Base-by-base conservation (phyloP, 257 asterid genomes). In the Solanum pinnatisectum region DNA sequence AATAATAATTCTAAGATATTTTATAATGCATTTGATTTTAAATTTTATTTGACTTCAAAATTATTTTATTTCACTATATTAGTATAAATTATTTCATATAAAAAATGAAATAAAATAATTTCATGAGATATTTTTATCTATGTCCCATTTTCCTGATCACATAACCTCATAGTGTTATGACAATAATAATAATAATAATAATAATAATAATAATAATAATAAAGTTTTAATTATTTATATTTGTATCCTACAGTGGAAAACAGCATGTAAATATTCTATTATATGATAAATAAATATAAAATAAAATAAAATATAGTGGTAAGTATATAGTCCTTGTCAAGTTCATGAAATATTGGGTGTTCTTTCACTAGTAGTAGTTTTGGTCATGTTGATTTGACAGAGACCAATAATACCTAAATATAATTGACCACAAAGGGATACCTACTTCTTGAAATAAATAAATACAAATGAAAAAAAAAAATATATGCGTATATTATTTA, bases 311-410 rank as follows among this genome's bases (percentile, higher is more conserved):
- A 52, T 35, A 32, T 73, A 27, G 27, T 9, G 27, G 6, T 25
- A 87, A 74, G 71, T 49, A 39, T 6, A 81, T 74, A 68, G 78
- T 74, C 68, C 56, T 73, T 65, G 36, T 85, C 77, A 60, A 20
- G 76, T 49, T 81, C 2, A 46, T n/a, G 85, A 44, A 37, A 71
- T 30, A 76, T 84, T 87, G 73, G 85, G 84, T 67, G 87, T 44
- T 49, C 87, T 46, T 39, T 35, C 88, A 56, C 35, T 44, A 49
- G 70, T 6, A 30, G 13, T 32, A 23, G 30, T 46, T 46, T 18
- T 46, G 85, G 30, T 81, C 20, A 30, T 8, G 42, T 46, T 8
- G 85, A 81, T 5, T 18, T 46, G 42, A 46, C 14, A 46, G 5
- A 81, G 18, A 46, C 70, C 37, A 81, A 81, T 27, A 4, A 20